Percentiles rank a stretch among this genome's conserved stretches.
Evolutionary conservation across 257 asterid species (phyloP).

Genomic region (Nicotiana noctiflora): DNA sequence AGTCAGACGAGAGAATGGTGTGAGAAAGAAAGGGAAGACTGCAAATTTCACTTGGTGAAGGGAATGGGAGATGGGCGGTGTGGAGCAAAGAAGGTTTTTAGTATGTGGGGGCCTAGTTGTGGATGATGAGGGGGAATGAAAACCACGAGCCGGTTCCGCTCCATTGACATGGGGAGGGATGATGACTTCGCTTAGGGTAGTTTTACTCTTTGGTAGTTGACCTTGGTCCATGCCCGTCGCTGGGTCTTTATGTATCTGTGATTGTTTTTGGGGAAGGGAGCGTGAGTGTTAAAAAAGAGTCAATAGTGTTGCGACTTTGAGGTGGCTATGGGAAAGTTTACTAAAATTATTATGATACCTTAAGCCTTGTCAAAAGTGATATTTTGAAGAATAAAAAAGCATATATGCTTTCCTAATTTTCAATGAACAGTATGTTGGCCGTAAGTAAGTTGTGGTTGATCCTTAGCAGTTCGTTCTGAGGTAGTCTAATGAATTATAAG

Average conservation of each 20-base stretch:
- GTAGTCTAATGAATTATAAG: neutral
- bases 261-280: no score
- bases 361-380: neutral
- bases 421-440: neutral
- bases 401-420: neutral
- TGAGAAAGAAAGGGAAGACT: neutral
- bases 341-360: neutral
- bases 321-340: neutral
- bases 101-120: neutral
- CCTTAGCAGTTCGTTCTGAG: neutral
- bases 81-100: neutral
- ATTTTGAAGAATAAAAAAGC: neutral
- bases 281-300: neutral
- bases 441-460: neutral
- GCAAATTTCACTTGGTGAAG: neutral
- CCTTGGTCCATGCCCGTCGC: no score
- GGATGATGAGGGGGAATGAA: neutral
- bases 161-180: no score
- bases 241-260: no score
- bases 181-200: no score
- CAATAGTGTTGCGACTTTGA: neutral
- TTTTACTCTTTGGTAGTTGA: no score
- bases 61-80: neutral
- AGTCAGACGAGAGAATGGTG: neutral
- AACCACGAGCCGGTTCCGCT: neutral